Evolutionary conservation across 768 basidiomycete genomes (phyloP), one percentile per base, ranked within the genome.

Genomic region (Strobilomyces echinocephalus): DNA sequence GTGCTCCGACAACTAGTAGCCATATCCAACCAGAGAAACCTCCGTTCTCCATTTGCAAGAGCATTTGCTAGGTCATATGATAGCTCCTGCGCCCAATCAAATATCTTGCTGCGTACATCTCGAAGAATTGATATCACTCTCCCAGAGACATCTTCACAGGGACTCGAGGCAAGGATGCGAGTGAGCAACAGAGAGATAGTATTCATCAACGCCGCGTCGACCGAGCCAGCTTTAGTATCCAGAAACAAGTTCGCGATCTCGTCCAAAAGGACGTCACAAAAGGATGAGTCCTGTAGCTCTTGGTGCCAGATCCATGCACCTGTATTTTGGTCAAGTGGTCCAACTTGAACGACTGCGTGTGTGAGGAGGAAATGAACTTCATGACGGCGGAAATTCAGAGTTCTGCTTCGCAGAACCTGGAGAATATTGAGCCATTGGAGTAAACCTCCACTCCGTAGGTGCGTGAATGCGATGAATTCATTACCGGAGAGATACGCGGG

Each of bases 111-210:
- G 41, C 41, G 41, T 11, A 42, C 41, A 14, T 21, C 12, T 21
- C 4, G 20, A 42, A 42, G 41, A 42, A 42, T 21, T 26, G 5
- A 12, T 2, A 42, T 24, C 9, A 14, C 41, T 42, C 14, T 21
- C 24, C 24, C 15, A 14, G 41, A 42, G 46, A 34, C 18, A 4
- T 24, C 21, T 24, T 21, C 40, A 24, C 21, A 12, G 6, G 12
- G 21, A 24, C 12, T 21, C 11, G 40, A 41, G 4, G 21, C 40
- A 41, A 41, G 40, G 14, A 41, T 1, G 2, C 40, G 40, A 21
- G 21, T 21, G 11, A 61, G 58, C 8, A 78, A 50, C 28, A 69
- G 36, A 16, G 66, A 59, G 28, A 72, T 63, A 21, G 63, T 73
- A 46, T 56, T 50, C 49, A 74, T 57, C 0, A 68, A 48, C 20